Evolutionary conservation across 495 filamentous ascomycete species (phyloP), one percentile per base, ranked within the genome.

Genomic region (Aspergillus indologenus): DNA sequence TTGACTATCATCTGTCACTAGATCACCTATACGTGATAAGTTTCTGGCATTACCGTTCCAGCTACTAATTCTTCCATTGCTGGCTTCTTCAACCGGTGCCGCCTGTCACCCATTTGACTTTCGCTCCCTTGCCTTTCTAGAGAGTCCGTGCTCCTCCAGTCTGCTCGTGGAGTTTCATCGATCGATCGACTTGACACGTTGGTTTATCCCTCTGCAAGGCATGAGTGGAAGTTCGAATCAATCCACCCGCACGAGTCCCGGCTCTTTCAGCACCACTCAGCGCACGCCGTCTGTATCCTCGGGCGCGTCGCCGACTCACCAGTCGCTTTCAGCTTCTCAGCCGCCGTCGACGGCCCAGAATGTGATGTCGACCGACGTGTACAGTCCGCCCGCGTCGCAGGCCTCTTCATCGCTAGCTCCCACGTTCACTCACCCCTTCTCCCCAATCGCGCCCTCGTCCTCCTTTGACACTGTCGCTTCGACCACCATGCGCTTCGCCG

Each of bases 291-390:
- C 76, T 26, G 74, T 75, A 22, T 78, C 78, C 14, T 80, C 78
- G 61, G 73, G 71, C 65, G 77, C 76, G 21, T 79, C 77, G 59
- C 76, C 77, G 55, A 69, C 69, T 47, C 76, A 79, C 53, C 68
- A 68, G 61, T 66, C 74, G 51, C 63, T 74, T 53, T 61, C 70
- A 22, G 68, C 66, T 49, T 71, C 73, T 40, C 74, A 76, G 62
- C 66, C 66, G 67, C 71, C 78, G 53, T 74, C 71, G 61, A 73
- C 71, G 67, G 71, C 72, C 68, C 76, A 81, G 74, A 78, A 81
- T 76, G 74, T 74, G 69, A 77, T 80, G 75, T 73, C 79, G 71
- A 75, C 77, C 70, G 77, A 80, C 72, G 75, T 78, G 68, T 79
- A 78, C 61, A 74, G 65, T 64, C 68, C 70, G 53, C 67, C 66